These are phyloP conservation scores for Neurospora sublineolata DNA, from an alignment of 495 filamentous ascomycete genomes.

Conservation along the genomic window DNA sequence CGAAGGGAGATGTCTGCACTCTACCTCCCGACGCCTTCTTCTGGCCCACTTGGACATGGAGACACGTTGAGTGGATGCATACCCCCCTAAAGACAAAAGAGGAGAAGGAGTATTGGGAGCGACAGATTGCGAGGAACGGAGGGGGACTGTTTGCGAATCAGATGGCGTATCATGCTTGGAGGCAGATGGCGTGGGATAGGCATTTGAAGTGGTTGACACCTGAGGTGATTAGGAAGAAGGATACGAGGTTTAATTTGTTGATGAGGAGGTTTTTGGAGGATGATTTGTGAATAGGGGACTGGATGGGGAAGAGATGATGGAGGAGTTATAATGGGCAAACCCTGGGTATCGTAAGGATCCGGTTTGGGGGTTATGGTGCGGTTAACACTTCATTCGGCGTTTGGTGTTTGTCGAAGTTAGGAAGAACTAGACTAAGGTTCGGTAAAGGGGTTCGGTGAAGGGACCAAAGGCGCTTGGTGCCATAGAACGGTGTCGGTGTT, in stretches of 20 bases:
- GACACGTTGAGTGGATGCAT: constrained; percentile 38
- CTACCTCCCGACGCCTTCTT: constrained; percentile 35
- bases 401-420: background rate
- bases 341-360: background rate
- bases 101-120: constrained; percentile 20
- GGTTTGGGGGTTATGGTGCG: background rate
- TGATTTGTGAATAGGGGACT: constrained; percentile 12
- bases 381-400: background rate
- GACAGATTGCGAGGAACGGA: constrained; percentile 24
- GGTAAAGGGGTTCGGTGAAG: background rate
- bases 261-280: constrained; percentile 34
- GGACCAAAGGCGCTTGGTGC: background rate
- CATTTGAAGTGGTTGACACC: constrained; percentile 31
- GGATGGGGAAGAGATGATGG: background rate
- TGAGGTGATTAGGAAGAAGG: constrained; percentile 19
- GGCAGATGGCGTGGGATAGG: constrained; percentile 33
- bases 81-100: constrained; percentile 21
- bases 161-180: constrained; percentile 37
- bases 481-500: background rate
- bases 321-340: background rate
- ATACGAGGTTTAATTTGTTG: constrained; percentile 37
- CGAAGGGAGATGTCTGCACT: constrained; percentile 26
- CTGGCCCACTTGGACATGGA: constrained; percentile 40
- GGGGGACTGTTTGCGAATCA: constrained; percentile 34
- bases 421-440: background rate